phyloP scores from a whole-genome alignment of 345 rosid genomes.

The Brassica incana region DNA sequence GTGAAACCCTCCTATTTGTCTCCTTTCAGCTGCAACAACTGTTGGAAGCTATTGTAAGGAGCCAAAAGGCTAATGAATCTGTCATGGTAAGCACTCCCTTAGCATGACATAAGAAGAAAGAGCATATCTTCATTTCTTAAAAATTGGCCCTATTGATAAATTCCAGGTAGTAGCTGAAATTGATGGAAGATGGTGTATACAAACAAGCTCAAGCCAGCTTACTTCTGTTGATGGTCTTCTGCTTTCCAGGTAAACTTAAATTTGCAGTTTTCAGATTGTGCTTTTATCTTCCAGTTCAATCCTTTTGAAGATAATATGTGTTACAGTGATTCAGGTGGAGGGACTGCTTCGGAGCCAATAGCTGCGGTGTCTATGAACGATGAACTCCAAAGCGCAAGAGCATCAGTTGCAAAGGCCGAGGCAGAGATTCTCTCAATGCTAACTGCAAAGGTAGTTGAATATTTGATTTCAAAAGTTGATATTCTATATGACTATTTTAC shows the following conservation, averaged over 20 bases:
- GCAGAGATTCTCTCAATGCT: conserved; percentile 69
- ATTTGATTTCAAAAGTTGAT: conserved; percentile 10
- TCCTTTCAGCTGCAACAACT: conserved; percentile 66
- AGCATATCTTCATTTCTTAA: conserved; percentile 24
- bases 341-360: conserved; percentile 76
- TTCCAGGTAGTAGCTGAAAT: conserved; percentile 61
- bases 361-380: conserved; percentile 80
- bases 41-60: conserved; percentile 67
- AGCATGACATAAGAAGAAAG: not conserved
- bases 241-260: conserved; percentile 59
- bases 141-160: conserved; percentile 19
- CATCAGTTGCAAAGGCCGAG: conserved; percentile 73
- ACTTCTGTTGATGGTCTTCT: conserved; percentile 64
- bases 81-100: conserved; percentile 48
- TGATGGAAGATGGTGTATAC: conserved; percentile 87
- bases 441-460: conserved; percentile 64
- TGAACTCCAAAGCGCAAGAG: conserved; percentile 78
- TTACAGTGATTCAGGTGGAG: conserved; percentile 79
- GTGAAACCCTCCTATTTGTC: conserved; percentile 16
- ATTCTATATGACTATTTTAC: conserved; percentile 18
- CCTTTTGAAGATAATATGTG: conserved; percentile 45
- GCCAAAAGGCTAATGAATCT: conserved; percentile 52
- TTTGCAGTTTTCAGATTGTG: conserved; percentile 10
- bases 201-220: conserved; percentile 54
- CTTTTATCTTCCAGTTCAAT: conserved; percentile 5